Evolutionary conservation across 768 basidiomycete species (phyloP), one percentile per base, ranked within the genome.

Genomic region (Lactarius indigo): DNA sequence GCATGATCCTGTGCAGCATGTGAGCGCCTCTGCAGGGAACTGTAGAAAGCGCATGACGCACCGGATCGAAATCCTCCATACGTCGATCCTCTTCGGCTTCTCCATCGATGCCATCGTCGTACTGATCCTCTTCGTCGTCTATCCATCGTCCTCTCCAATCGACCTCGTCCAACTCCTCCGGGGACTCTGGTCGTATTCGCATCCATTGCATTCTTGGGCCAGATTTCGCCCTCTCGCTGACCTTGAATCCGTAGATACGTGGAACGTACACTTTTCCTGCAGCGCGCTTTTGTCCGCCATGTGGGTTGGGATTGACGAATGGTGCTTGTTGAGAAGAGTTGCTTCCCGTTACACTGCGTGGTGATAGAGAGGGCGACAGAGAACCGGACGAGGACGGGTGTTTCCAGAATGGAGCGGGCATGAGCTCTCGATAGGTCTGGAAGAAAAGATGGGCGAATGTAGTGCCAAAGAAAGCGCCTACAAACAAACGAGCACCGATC

Each of bases 381-480:
- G 81, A 77, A 56, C 76, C 74, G 0, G 83, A 81, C 17, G 84
- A 83, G 2, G 85, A 77, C 15, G 83, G 80, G 7, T 87, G 83
- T 70, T 90, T 92, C 85, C 87, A 95, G 79, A 94, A 98, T 2
- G 96, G 94, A 30, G 94, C 92, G 0, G 96, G 92, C 10, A 93
- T 87, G n/a, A 96, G 85, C 75, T 96, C 94, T 30, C 92, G 91
- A 79, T 96, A 98, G 69, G 92, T 95, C 75, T 98, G 95, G 84
- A 98, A 98, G 80, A 98, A 96, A 30, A 99, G 83, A 73, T 98
- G 95, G 1, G 96, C 83, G 76, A 99, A 99, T n/a, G 96, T 98
- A 0, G 96, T 98, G 26, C 97, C 97, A 80, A 99, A 99, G 80
- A 98, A 99, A 13, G 97, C 97, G 69, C 96, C 96, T 98, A 69